Percentiles rank a stretch among this genome's conserved stretches.
Conservation (phyloP, 1,139 yeast genomes). For the Geotrichum klebahnii region DNA sequence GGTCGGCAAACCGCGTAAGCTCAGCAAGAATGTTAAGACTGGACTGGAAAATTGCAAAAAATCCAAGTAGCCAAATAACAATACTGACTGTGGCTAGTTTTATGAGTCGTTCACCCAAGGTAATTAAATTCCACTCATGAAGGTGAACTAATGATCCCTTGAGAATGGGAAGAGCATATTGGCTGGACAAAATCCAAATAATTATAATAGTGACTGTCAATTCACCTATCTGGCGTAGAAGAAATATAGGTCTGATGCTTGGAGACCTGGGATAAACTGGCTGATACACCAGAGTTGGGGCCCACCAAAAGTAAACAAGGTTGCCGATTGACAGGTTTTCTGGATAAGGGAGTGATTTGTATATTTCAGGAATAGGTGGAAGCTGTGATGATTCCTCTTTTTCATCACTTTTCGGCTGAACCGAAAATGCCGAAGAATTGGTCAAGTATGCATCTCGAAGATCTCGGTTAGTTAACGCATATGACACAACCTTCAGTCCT, state of each 20-base stretch:
- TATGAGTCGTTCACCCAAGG: conserved; percentile 40
- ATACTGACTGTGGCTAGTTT: conserved; percentile 43
- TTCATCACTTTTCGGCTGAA: background rate
- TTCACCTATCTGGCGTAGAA: conserved; percentile 39
- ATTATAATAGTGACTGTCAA: conserved; percentile 35
- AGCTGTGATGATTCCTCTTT: background rate
- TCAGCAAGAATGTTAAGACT: conserved; percentile 59
- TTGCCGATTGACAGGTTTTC: conserved; percentile 39
- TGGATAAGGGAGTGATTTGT: conserved; percentile 41
- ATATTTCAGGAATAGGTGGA: conserved; percentile 36
- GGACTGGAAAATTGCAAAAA: conserved; percentile 44
- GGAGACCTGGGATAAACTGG: conserved; percentile 44
- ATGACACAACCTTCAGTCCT: conserved; percentile 44
- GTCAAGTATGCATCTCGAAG: conserved; percentile 38
- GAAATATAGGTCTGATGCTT: conserved; percentile 36
- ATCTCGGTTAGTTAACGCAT: conserved; percentile 45
- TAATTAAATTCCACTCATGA: conserved; percentile 27
- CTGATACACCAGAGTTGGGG: conserved; percentile 47
- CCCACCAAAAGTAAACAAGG: conserved; percentile 43
- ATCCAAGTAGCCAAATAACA: conserved; percentile 44
- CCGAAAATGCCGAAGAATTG: conserved; percentile 17
- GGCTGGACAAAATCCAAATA: conserved; percentile 42
- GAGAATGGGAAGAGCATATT: conserved; percentile 45
- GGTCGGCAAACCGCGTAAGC: conserved; percentile 56
- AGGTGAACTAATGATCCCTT: conserved; percentile 35